Base-by-base conservation (phyloP, 2,329 filamentous ascomycete species). In the Biscogniauxia mediterranea region DNA sequence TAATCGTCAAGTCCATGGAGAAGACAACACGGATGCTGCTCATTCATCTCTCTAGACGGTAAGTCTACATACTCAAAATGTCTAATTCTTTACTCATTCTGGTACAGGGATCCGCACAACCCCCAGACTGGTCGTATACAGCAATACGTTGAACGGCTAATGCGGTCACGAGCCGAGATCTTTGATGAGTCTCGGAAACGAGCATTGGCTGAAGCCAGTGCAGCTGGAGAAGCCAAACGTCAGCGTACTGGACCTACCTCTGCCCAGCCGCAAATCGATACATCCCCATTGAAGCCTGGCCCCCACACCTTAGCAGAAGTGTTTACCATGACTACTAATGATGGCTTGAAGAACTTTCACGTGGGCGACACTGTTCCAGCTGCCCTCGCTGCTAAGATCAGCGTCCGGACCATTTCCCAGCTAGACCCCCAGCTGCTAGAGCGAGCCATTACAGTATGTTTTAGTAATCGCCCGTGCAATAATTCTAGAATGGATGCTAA, bases 1-100 rank as follows among this genome's bases (percentile, higher is more conserved):
- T 99, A 62, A 86, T 94, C 69, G 84, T 96, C 63, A 92, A 89
- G 76, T 98, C 94, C 5, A 95, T 99, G 87, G 94, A 97, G 75
- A 92, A 96, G 73, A 99, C 95, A 23, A 91, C 91, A 2, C 86
- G 93, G 69, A 87, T 93, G 67, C 79, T 99, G 54, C 82, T 98
- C 49, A 84, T 93, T 57, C 93, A 97, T 76, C 80, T 97, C 57
- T 81, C 90, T 67, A 94, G 94, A 78, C 85, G 87, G 89, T 91
- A 81, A 67, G 81, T 64, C 52, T 42, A 23, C 59, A 17, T 52
- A 53, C 49, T 25, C 57, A n/a, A 6, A 54, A 54, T 50, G 23
- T 23, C 38, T 19, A 54, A 60, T 46, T 52, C 55, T 66, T 75
- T 65, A 75, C 69, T 66, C 46, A 65, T 54, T 55, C 49, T 21